A percentile compares a stretch with the other conserved stretches of the same genome.
These are phyloP conservation scores for Aspergillus kassunensis DNA, from an alignment of 495 filamentous ascomycete species.

Conservation along the genomic window DNA sequence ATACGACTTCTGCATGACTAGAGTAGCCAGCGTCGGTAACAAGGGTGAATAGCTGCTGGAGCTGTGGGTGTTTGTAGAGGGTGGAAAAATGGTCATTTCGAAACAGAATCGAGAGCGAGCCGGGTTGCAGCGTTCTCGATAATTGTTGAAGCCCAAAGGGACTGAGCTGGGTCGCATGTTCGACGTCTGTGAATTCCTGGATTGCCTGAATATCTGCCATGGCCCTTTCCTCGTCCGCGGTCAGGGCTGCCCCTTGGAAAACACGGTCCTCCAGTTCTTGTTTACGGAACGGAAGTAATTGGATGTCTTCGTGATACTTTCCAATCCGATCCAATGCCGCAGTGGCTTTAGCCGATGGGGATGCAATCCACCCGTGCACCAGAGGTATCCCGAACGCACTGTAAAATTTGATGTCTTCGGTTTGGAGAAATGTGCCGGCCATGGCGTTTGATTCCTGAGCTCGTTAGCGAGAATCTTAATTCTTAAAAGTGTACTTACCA, in stretches of 20 bases:
- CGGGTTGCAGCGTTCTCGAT: conserved; percentile 58
- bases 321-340: conserved; percentile 67
- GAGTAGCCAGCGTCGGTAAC: conserved; percentile 93
- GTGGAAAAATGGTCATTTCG: conserved; percentile 97
- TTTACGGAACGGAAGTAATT: conserved; percentile 80
- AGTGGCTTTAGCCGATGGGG: conserved; percentile 57
- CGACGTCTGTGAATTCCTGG: conserved; percentile 67
- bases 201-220: conserved; percentile 79
- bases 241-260: conserved; percentile 46
- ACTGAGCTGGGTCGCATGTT: conserved; percentile 83
- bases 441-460: conserved; percentile 43
- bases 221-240: conserved; percentile 61
- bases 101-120: conserved; percentile 83
- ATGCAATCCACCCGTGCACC: conserved; percentile 90
- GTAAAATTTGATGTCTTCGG: conserved; percentile 80
- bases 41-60: conserved; percentile 65
- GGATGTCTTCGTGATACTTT: conserved; percentile 82
- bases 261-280: conserved; percentile 84
- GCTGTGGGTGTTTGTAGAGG: conserved; percentile 74
- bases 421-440: conserved; percentile 72
- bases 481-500: conserved; percentile 40
- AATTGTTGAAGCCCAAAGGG: conserved; percentile 73
- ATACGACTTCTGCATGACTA: conserved; percentile 85
- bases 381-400: conserved; percentile 81
- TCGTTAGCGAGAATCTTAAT: conserved; percentile 13